These are phyloP conservation scores for Calcarisporium arbuscula DNA, from an alignment of 2,329 filamentous ascomycete species.

Conservation along the genomic window DNA sequence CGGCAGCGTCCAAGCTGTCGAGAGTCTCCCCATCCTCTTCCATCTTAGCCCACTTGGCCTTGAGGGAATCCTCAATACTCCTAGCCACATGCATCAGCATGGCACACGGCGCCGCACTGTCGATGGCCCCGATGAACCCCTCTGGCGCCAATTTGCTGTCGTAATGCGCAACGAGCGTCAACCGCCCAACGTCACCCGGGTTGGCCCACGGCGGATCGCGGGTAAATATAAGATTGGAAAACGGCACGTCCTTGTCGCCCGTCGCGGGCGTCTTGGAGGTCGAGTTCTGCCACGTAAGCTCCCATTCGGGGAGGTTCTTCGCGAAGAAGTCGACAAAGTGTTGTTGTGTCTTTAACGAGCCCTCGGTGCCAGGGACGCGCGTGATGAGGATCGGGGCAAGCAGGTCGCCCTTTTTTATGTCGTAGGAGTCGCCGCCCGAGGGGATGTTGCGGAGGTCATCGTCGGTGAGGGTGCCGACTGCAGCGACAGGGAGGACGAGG, in stretches of 20 bases:
- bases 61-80: constrained; percentile 72
- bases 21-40: constrained; percentile 48
- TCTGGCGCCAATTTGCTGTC: constrained; percentile 74
- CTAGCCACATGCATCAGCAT: constrained; percentile 84
- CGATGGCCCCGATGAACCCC: constrained; percentile 89
- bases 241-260: constrained; percentile 65
- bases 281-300: constrained; percentile 80
- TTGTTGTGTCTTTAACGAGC: constrained; percentile 63
- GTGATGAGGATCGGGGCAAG: constrained; percentile 82
- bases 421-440: constrained; percentile 66
- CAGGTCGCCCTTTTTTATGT: constrained; percentile 68
- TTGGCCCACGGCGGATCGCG: constrained; percentile 80
- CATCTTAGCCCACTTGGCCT: constrained; percentile 75
- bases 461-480: constrained; percentile 60
- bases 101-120: constrained; percentile 90
- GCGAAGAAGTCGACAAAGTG: constrained; percentile 84
- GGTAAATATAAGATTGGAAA: constrained; percentile 78
- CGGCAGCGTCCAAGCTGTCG: constrained; percentile 61
- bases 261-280: constrained; percentile 75
- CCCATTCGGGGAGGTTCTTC: constrained; percentile 70
- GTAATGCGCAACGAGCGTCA: constrained; percentile 91
- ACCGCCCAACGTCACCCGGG: constrained; percentile 66
- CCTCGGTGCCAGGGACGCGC: constrained; percentile 80
- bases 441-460: constrained; percentile 66
- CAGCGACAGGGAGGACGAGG: constrained; percentile 19